Conservation (phyloP, 768 basidiomycete genomes). For the Pisolithus albus region DNA sequence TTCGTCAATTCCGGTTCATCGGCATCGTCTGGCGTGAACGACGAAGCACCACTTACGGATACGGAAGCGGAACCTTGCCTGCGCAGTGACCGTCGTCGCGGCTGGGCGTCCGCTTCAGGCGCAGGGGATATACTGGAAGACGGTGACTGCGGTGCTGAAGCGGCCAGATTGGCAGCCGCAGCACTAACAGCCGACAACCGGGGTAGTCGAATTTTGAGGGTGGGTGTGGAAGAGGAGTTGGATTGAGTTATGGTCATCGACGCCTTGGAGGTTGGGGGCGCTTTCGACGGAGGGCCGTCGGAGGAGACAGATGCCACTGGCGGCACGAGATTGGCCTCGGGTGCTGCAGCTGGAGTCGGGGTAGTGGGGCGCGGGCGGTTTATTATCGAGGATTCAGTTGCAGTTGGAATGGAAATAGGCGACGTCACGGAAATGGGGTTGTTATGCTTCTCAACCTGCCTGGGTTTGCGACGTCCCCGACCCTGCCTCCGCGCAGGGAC, state of each 20-base stretch:
- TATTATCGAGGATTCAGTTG: conserved; percentile 10
- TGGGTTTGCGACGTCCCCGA: conserved; percentile 21
- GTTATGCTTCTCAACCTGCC: conserved; percentile 14
- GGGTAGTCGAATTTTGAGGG: conserved; percentile 29
- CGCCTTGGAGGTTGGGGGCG: conserved; percentile 23
- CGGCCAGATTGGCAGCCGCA: conserved; percentile 14
- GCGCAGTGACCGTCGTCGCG: conserved; percentile 23
- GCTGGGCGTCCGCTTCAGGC: conserved; percentile 23
- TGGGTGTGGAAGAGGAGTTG: conserved; percentile 25
- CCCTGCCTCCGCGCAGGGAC: conserved; percentile 6
- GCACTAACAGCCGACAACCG: conserved; percentile 25
- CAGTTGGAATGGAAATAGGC: conserved; percentile 4
- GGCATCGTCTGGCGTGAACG: conserved; percentile 21
- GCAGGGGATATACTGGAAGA: conserved; percentile 15
- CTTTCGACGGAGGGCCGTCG: conserved; percentile 8
- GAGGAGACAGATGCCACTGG: neutral
- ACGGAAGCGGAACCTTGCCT: conserved; percentile 24
- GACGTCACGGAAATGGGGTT: conserved; percentile 6
- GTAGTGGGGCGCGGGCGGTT: conserved; percentile 7
- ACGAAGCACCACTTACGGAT: conserved; percentile 28
- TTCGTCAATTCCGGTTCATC: conserved; percentile 22
- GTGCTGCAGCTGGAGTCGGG: conserved; percentile 2
- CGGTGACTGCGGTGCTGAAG: conserved; percentile 17
- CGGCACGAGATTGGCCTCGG: neutral
- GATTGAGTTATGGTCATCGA: conserved; percentile 30